Evolutionary conservation across 225 moss, liverwort and hornwort genomes (phyloP), one percentile per base, ranked within the genome.

Genomic region (Antitrichia curtipendula): DNA sequence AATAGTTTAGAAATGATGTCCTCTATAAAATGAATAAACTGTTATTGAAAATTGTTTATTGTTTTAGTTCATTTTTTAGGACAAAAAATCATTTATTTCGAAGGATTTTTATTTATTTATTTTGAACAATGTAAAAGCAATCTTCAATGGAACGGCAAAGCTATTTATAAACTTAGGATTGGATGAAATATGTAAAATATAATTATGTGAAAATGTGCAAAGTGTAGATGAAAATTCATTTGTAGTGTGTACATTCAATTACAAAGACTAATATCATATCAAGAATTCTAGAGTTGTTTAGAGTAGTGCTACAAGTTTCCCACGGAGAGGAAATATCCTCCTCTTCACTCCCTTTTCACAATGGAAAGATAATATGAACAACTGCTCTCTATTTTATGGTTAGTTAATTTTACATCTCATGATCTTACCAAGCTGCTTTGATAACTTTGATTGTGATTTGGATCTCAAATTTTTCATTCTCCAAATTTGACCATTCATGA

Each of bases 341-440:
- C 1, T 71, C 9, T 43, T 9, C 3, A 16, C 0, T 9, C 9
- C 5, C 3, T 15, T 0, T 0, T 0, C 0, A 43, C 3, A 41
- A 25, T 16, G 27, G 9, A 16, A 2, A 6, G 5, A 27, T 9
- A 70, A 27, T 15, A 41, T 24, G 25, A 8, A 23, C 24, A 71
- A 8, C 4, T 27, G 16, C 9, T 43, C 1, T 5, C 8, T 27
- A 16, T 16, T 38, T 64, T 9, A 71, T 16, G 6, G 9, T 71
- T 28, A 27, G 6, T 27, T 43, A 9, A 43, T 43, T 41, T 70
- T 70, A 15, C 3, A 25, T 70, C 25, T 41, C 1, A 8, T 2
- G 3, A 45, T 17, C 10, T 45, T 15, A 16, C 1, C 9, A 3
- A 16, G 41, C 9, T 15, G 16, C 24, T 71, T 28, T 27, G 3